Evolutionary conservation across 2,329 filamentous ascomycete genomes (phyloP).

Genomic region (Cladosporium sp.): DNA sequence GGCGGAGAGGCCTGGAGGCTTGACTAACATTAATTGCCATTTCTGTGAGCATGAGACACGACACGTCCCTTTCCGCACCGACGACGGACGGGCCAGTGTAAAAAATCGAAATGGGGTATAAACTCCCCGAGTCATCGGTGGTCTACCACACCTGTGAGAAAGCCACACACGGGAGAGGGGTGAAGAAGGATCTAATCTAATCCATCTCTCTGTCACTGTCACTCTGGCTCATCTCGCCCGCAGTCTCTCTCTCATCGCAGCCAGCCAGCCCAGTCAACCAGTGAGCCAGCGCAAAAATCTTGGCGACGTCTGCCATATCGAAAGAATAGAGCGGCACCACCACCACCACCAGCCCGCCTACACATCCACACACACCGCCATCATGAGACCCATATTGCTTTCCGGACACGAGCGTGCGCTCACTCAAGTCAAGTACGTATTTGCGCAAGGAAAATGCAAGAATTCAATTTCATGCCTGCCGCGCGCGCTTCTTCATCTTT

Average conservation of each 20-base stretch:
- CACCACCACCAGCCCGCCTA: neutral
- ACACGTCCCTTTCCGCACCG: neutral
- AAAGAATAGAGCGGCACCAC: no score
- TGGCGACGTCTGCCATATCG: neutral
- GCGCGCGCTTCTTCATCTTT: no score
- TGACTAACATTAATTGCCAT: neutral
- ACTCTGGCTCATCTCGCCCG: no score
- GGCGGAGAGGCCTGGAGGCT: neutral
- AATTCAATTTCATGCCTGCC: no score
- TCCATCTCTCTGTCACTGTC: no score
- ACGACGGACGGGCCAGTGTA: neutral
- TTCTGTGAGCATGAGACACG: neutral
- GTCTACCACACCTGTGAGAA: no score
- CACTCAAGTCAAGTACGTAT: slow-evolving; percentile 28
- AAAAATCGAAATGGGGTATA: neutral
- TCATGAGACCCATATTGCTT: slow-evolving; percentile 94
- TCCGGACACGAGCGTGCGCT: slow-evolving; percentile 67
- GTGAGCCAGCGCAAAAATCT: neutral
- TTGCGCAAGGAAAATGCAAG: no score
- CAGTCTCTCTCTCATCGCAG: no score
- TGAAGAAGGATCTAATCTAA: no score
- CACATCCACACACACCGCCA: slow-evolving; percentile 36
- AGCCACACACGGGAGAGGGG: no score
- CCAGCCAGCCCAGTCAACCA: no score
- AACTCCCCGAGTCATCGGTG: no score